Evolutionary conservation across 768 basidiomycete species (phyloP).

Genomic region (Amanita subjunquillea): DNA sequence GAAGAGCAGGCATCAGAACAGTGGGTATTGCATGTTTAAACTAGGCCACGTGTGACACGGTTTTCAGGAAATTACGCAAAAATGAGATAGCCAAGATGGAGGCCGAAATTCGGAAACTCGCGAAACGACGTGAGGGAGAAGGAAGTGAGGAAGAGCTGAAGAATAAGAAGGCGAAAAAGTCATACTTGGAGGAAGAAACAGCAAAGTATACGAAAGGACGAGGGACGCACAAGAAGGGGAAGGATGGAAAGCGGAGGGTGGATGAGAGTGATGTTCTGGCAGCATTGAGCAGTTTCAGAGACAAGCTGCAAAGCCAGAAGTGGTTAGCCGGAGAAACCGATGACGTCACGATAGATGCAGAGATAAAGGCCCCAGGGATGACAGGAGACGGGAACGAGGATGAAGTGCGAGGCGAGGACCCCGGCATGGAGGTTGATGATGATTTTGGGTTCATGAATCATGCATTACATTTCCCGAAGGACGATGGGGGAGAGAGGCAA

Average conservation of each 20-base stretch:
- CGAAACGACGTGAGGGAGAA: conserved; percentile 44
- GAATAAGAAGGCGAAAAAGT: conserved; percentile 47
- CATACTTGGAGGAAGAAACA: conserved; percentile 72
- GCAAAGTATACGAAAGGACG: conserved; percentile 67
- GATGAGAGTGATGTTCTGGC: conserved; percentile 69
- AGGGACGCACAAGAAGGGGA: conserved; percentile 44
- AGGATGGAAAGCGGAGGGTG: conserved; percentile 33
- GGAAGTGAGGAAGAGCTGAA: conserved; percentile 55
- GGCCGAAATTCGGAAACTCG: conserved; percentile 72
- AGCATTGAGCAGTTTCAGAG: conserved; percentile 59
- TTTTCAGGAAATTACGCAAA: conserved; percentile 29
- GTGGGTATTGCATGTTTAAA: conserved; percentile 24
- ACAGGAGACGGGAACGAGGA: conserved; percentile 10
- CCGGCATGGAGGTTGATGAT: conserved; percentile 66
- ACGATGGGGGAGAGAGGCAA: conserved; percentile 58
- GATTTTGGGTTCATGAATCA: conserved; percentile 71
- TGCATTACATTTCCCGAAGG: conserved; percentile 67
- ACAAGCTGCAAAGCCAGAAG: conserved; percentile 46
- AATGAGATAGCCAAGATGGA: conserved; percentile 84
- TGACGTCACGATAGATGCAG: background rate
- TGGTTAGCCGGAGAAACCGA: conserved; percentile 11
- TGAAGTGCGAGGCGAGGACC: conserved; percentile 27
- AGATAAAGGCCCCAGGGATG: background rate
- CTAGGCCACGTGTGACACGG: background rate
- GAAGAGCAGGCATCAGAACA: conserved; percentile 54